A percentile compares a stretch with the other conserved stretches of the same genome.
These are phyloP conservation scores for Sonneratia alba DNA, from an alignment of 345 rosid genomes.

Conservation along the genomic window DNA sequence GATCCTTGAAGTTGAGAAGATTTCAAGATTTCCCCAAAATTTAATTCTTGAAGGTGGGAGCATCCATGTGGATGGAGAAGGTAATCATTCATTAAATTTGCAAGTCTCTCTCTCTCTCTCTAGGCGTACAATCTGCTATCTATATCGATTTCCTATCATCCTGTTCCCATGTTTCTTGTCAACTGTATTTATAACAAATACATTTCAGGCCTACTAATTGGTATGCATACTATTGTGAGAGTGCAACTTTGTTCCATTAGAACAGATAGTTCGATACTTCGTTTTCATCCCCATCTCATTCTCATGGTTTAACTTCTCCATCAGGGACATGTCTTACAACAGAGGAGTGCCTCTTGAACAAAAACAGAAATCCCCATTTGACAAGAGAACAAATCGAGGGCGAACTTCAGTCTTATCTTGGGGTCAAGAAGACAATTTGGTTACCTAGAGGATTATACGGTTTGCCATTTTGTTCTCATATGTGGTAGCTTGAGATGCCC, in stretches of 20 bases:
- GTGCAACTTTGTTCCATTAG: background rate
- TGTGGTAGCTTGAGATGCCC: background rate
- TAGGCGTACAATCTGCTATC: background rate
- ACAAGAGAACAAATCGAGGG: constrained; percentile 65
- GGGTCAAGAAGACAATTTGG: constrained; percentile 66
- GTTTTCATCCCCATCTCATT: background rate
- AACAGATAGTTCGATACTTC: background rate
- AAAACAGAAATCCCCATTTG: constrained; percentile 76
- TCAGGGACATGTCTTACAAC: constrained; percentile 90
- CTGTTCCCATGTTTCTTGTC: background rate
- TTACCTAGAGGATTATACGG: constrained; percentile 79
- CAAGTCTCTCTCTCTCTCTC: background rate
- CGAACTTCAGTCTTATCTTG: constrained; percentile 67
- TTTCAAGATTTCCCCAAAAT: constrained; percentile 57
- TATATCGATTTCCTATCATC: background rate
- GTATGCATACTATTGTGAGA: background rate
- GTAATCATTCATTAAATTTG: constrained; percentile 20
- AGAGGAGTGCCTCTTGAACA: constrained; percentile 84
- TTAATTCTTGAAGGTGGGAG: constrained; percentile 99
- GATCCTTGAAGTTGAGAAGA: constrained; percentile 66
- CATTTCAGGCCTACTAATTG: background rate
- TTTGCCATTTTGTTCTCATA: constrained; percentile 10
- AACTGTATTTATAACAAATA: background rate
- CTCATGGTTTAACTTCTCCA: background rate
- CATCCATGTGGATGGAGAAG: constrained; percentile 98